Evolutionary conservation across 108 stramenopile genomes (phyloP).

Genomic region (Thalassiosira profunda): DNA sequence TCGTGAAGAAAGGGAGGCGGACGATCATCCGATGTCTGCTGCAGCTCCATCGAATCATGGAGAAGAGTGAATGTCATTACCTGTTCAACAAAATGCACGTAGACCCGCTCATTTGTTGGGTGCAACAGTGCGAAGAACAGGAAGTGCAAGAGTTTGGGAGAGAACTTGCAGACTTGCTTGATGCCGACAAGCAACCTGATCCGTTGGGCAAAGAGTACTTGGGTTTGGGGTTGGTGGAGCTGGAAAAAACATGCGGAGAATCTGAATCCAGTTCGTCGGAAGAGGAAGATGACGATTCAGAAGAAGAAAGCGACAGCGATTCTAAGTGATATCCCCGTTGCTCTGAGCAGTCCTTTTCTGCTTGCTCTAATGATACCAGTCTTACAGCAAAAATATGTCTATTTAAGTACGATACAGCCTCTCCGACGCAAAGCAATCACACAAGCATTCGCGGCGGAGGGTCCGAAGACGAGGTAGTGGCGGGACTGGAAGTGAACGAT

Average conservation of each 20-base stretch:
- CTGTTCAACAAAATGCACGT: constrained; percentile 87
- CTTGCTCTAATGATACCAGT: too few species aligned
- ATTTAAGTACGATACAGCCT: too few species aligned
- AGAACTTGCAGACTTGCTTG: constrained; percentile 10
- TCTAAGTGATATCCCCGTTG: too few species aligned
- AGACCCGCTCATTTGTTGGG: constrained; percentile 77
- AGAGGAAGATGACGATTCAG: too few species aligned
- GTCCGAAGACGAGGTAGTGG: too few species aligned
- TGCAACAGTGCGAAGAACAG: constrained; percentile 53
- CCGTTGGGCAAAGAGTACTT: constrained; percentile 16
- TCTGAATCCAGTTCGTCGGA: not conserved
- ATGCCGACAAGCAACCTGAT: not conserved
- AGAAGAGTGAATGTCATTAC: constrained; percentile 92
- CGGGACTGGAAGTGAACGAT: too few species aligned
- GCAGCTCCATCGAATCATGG: constrained; percentile 75
- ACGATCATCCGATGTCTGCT: constrained; percentile 78
- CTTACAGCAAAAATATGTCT: too few species aligned
- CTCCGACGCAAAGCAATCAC: too few species aligned
- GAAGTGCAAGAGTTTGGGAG: constrained; percentile 27
- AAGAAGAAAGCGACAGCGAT: too few species aligned
- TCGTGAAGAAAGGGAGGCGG: constrained; percentile 64
- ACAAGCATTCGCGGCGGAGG: too few species aligned
- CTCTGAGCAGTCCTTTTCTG: too few species aligned
- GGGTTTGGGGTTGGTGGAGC: constrained; percentile 31
- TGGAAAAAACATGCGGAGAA: constrained; percentile 15